Conservation (phyloP, 805 yeast genomes). For the Saturnispora sekii region DNA sequence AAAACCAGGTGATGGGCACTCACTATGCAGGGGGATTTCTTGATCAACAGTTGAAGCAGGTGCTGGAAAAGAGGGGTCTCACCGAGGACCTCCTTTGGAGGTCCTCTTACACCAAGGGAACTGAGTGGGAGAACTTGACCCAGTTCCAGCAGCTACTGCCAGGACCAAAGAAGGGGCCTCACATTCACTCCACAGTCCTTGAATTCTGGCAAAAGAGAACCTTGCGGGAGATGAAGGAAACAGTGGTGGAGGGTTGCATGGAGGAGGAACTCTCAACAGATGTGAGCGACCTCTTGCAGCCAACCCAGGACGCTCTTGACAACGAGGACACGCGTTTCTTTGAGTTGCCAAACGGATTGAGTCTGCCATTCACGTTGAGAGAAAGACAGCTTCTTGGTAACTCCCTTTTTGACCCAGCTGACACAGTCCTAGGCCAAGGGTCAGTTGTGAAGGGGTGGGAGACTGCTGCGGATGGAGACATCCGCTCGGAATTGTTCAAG, state of each 20-base stretch:
- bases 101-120: slow-evolving; percentile 36
- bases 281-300: slow-evolving; percentile 7
- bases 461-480: slow-evolving; percentile 43
- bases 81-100: slow-evolving; percentile 38
- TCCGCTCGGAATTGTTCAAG: slow-evolving; percentile 25
- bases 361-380: slow-evolving; percentile 41
- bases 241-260: slow-evolving; percentile 40
- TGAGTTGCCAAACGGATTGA: slow-evolving; percentile 73
- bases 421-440: slow-evolving; percentile 21
- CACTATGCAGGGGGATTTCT: slow-evolving; percentile 65
- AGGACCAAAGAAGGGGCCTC: neutral
- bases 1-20: slow-evolving; percentile 61
- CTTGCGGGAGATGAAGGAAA: slow-evolving; percentile 68
- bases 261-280: slow-evolving; percentile 23
- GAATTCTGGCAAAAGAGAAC: slow-evolving; percentile 47
- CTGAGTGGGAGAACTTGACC: slow-evolving; percentile 25
- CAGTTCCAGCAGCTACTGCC: slow-evolving; percentile 20
- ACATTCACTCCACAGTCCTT: slow-evolving; percentile 40
- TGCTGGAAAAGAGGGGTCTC: slow-evolving; percentile 27
- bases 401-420: slow-evolving; percentile 56
- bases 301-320: slow-evolving; percentile 6
- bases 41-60: slow-evolving; percentile 40
- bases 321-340: slow-evolving; percentile 36
- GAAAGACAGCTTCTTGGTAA: slow-evolving; percentile 62
- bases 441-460: slow-evolving; percentile 26